Percentiles rank a stretch among this genome's conserved stretches.
These are phyloP conservation scores for sweet orange (Citrus sinensis) DNA, from an alignment of 345 rosid species.

Conservation along the genomic window DVS_A1.0 CM039162.1:31193501-31194000, in stretches of 20 bases:
- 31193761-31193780: not conserved
- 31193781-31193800: conserved; percentile 39
- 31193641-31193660: conserved; percentile 20
- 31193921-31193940: not conserved
- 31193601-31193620: not conserved
- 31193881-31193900: not conserved
- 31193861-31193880: conserved; percentile 27
- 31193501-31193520: conserved; percentile 6
- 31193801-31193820: conserved; percentile 39
- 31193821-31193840: conserved; percentile 36
- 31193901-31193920: not conserved
- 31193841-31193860: conserved; percentile 25
- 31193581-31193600: not conserved
- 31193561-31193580: not conserved
- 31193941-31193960: not conserved
- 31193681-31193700: conserved; percentile 1
- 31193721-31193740: not conserved
- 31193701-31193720: conserved; percentile 15
- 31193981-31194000: not conserved
- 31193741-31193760: not conserved
- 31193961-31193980: not conserved
- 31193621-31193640: conserved; percentile 27
- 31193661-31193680: conserved; percentile 20
- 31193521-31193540: not conserved
- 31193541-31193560: not conserved